Evolutionary conservation across 768 basidiomycete species (phyloP).

Genomic region (Lyophyllum atratum): DNA sequence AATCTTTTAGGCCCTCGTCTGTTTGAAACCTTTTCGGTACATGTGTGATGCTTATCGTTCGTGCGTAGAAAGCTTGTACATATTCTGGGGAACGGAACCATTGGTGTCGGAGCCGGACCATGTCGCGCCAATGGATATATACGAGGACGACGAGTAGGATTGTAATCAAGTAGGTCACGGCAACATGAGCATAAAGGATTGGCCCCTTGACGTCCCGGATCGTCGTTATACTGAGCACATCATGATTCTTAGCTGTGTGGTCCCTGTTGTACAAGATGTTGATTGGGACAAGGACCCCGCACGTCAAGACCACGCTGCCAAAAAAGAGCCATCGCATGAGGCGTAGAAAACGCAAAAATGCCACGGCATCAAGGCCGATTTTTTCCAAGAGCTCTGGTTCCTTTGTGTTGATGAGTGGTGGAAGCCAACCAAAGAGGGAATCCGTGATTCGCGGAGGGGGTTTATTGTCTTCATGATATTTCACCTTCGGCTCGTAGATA

Average conservation of each 20-base stretch:
- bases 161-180: conserved; percentile 76
- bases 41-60: conserved; percentile 82
- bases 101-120: conserved; percentile 73
- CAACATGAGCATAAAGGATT: conserved; percentile 81
- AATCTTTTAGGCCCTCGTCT: conserved; percentile 78
- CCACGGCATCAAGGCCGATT: conserved; percentile 85
- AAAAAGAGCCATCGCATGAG: conserved; percentile 75
- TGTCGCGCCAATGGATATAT: conserved; percentile 70
- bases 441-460: conserved; percentile 77
- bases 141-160: conserved; percentile 67
- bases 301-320: conserved; percentile 58
- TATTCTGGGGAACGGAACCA: conserved; percentile 93
- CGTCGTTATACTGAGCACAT: conserved; percentile 78
- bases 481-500: conserved; percentile 90
- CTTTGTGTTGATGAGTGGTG: conserved; percentile 75
- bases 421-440: conserved; percentile 84
- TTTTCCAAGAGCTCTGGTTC: conserved; percentile 85
- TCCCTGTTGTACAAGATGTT: conserved; percentile 79
- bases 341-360: conserved; percentile 87
- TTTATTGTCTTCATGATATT: conserved; percentile 78
- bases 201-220: conserved; percentile 76
- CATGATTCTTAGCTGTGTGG: conserved; percentile 48
- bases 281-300: conserved; percentile 78
- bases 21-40: conserved; percentile 79
- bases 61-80: conserved; percentile 84